Evolutionary conservation across 164 flowering plant genomes (phyloP).

Genomic region (Kalanchoe fedtschenkoi): DNA sequence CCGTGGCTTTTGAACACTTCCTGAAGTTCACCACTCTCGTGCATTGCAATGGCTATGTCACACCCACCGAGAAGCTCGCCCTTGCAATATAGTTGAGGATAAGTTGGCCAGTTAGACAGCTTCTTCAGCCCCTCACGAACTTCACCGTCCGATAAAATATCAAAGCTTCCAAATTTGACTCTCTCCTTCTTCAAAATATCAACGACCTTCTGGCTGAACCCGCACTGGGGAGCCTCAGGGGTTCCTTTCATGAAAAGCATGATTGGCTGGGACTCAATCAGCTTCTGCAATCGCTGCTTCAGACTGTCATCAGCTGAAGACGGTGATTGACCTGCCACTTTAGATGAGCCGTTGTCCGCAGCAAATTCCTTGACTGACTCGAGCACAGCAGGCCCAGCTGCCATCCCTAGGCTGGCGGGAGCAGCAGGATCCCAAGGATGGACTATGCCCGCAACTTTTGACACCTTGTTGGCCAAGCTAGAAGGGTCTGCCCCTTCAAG

Average conservation of each 20-base stretch:
- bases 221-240: neutral
- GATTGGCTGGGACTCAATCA: neutral
- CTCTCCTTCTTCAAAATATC: neutral
- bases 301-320: neutral
- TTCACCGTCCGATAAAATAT: neutral
- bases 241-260: neutral
- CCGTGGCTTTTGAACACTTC: neutral
- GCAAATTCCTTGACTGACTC: neutral
- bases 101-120: neutral
- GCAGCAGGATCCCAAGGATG: conserved; percentile 1
- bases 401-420: neutral
- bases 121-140: neutral
- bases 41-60: neutral
- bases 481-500: conserved; percentile 44
- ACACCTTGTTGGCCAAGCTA: neutral
- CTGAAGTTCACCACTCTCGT: conserved; percentile 4
- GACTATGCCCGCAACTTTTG: neutral
- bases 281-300: neutral
- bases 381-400: neutral
- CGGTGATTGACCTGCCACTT: neutral
- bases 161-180: neutral
- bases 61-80: conserved; percentile 1
- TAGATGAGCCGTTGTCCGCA: neutral
- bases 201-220: conserved; percentile 1
- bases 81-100: neutral